phyloP scores from a whole-genome alignment of 164 flowering plant species.

The Macadamia integrifolia region DNA sequence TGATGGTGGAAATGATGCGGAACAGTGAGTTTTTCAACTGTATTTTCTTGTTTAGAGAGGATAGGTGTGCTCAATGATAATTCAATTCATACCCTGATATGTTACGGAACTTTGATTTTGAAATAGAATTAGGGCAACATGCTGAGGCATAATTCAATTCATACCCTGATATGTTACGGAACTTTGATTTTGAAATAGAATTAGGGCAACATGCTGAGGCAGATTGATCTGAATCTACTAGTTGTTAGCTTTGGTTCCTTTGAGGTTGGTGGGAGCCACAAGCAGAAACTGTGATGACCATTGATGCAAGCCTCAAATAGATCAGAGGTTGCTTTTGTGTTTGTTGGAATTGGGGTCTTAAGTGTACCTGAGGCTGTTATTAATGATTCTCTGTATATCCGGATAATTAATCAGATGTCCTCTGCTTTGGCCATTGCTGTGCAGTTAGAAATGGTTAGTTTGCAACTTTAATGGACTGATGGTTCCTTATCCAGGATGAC shows the following conservation, averaged over 20 bases:
- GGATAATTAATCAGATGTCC: not conserved
- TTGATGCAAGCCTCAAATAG: not conserved
- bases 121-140: not conserved
- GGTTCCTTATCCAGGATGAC: constrained; percentile 8
- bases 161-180: not conserved
- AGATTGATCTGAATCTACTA: not conserved
- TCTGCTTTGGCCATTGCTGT: not conserved
- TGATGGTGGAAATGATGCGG: constrained; percentile 34
- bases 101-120: not conserved
- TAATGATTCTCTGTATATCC: not conserved
- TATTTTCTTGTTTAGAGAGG: not conserved
- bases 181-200: not conserved
- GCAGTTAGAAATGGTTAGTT: not conserved
- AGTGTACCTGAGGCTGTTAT: not conserved
- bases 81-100: not conserved
- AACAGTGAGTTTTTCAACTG: constrained; percentile 48
- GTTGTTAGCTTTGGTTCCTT: not conserved
- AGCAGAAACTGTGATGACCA: not conserved
- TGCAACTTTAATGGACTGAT: constrained; percentile 1
- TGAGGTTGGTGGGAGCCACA: not conserved
- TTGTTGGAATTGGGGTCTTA: constrained; percentile 2
- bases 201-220: not conserved
- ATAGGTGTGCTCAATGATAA: not conserved
- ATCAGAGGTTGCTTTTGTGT: too few relatives aligned
- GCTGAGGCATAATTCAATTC: not conserved